Conservation (phyloP, 2,329 filamentous ascomycete genomes). For the Penicillium freii region DNA sequence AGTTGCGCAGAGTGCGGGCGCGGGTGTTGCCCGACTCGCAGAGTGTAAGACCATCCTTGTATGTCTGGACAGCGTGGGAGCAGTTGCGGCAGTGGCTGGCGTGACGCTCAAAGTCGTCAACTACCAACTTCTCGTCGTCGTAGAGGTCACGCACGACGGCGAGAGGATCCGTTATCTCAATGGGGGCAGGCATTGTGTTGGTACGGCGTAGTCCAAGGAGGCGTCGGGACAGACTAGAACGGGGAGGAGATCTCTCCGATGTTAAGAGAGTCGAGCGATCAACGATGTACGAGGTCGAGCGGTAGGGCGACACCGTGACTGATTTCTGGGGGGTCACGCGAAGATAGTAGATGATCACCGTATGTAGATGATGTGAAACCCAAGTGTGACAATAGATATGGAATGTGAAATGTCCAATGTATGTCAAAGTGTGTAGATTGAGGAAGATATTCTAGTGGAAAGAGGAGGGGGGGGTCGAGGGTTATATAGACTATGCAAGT, state of each 20-base stretch:
- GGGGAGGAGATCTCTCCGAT: slow-evolving; percentile 22
- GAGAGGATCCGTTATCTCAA: slow-evolving; percentile 26
- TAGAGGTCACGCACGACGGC: slow-evolving; percentile 36
- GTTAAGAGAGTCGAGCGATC: slow-evolving; percentile 20
- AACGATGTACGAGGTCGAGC: slow-evolving; percentile 25
- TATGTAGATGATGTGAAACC: slow-evolving; percentile 6
- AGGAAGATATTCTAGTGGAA: neutral
- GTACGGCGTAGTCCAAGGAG: slow-evolving; percentile 23
- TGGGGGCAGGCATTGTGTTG: slow-evolving; percentile 33
- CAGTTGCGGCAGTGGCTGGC: slow-evolving; percentile 37
- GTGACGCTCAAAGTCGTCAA: slow-evolving; percentile 39
- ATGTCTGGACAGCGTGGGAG: slow-evolving; percentile 28
- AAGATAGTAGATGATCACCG: slow-evolving; percentile 14
- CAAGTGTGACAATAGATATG: neutral
- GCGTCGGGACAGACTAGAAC: slow-evolving; percentile 12
- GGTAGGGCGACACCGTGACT: slow-evolving; percentile 33
- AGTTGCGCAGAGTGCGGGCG: slow-evolving; percentile 36
- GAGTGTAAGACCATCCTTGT: slow-evolving; percentile 26
- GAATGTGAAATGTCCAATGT: neutral
- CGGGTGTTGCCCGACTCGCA: slow-evolving; percentile 38
- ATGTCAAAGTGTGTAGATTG: neutral
- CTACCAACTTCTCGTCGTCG: slow-evolving; percentile 39
- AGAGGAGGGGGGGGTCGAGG: neutral
- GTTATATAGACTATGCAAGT: slow-evolving; percentile 6
- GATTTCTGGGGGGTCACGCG: slow-evolving; percentile 17